phyloP scores from a whole-genome alignment of 1,284 basidiomycete species.

The Somion occarium region DNA sequence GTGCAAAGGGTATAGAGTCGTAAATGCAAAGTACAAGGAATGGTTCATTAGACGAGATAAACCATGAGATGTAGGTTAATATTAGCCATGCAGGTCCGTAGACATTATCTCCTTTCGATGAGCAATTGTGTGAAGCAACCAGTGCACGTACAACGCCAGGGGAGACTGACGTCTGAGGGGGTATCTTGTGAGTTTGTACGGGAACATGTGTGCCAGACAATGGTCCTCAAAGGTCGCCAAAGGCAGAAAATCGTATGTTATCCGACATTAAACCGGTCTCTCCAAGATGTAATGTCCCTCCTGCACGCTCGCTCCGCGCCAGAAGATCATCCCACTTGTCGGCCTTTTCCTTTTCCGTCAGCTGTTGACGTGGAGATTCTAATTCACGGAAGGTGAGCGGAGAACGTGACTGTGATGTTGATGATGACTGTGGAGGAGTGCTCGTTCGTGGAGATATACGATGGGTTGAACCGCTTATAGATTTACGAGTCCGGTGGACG shows the following conservation, averaged over 20 bases:
- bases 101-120: background rate
- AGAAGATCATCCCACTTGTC: constrained; percentile 66
- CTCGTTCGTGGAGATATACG: background rate
- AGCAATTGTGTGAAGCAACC: background rate
- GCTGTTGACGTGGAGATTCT: constrained; percentile 27
- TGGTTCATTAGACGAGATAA: background rate
- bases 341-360: constrained; percentile 64
- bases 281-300: constrained; percentile 62
- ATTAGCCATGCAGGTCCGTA: background rate
- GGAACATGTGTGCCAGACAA: background rate
- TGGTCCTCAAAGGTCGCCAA: background rate
- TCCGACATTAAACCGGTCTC: constrained; percentile 41
- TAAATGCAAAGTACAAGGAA: background rate
- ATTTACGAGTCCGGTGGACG: constrained; percentile 15
- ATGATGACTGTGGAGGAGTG: constrained; percentile 17
- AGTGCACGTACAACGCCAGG: background rate
- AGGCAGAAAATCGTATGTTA: constrained; percentile 33
- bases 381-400: constrained; percentile 49
- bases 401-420: constrained; percentile 19
- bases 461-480: constrained; percentile 12
- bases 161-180: background rate
- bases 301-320: constrained; percentile 56
- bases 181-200: background rate
- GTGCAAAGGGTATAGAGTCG: background rate
- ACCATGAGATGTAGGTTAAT: background rate